Percentiles rank a stretch among this genome's conserved stretches.
These are phyloP conservation scores for Aspergillus felis DNA, from an alignment of 2,329 filamentous ascomycete species.

Conservation along the genomic window DNA sequence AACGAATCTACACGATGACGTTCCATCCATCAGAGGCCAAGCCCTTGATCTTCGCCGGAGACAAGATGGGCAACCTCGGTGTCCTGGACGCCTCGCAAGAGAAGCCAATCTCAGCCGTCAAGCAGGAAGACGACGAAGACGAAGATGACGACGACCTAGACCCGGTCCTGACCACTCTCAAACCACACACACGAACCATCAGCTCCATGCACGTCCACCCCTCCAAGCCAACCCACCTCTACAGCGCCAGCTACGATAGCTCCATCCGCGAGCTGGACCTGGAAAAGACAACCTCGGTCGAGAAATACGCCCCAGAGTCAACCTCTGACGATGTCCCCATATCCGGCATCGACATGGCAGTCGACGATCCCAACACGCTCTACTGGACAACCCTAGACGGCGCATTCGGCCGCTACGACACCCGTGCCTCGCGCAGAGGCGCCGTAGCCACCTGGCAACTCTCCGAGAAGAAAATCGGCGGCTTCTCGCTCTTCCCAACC, in stretches of 20 bases:
- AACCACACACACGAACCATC: conserved; percentile 85
- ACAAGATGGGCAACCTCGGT: conserved; percentile 87
- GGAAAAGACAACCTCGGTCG: conserved; percentile 70
- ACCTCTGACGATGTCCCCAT: conserved; percentile 70
- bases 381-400: conserved; percentile 88
- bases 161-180: conserved; percentile 82
- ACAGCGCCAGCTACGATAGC: conserved; percentile 87
- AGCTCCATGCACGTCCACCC: conserved; percentile 76
- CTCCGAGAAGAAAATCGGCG: conserved; percentile 91
- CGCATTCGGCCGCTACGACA: conserved; percentile 74
- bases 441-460: conserved; percentile 68
- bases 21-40: conserved; percentile 88
- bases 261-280: conserved; percentile 85
- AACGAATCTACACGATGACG: conserved; percentile 78
- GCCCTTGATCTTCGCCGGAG: conserved; percentile 84
- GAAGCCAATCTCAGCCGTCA: conserved; percentile 38
- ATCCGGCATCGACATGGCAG: conserved; percentile 76
- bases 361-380: conserved; percentile 66
- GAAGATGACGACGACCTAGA: conserved; percentile 62
- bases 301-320: conserved; percentile 73
- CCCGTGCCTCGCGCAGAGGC: conserved; percentile 54
- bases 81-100: conserved; percentile 70
- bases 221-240: conserved; percentile 69
- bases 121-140: conserved; percentile 62
- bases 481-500: conserved; percentile 78